Evolutionary conservation across 2,329 filamentous ascomycete genomes (phyloP).

Genomic region (Coniochaeta ligniaria): DNA sequence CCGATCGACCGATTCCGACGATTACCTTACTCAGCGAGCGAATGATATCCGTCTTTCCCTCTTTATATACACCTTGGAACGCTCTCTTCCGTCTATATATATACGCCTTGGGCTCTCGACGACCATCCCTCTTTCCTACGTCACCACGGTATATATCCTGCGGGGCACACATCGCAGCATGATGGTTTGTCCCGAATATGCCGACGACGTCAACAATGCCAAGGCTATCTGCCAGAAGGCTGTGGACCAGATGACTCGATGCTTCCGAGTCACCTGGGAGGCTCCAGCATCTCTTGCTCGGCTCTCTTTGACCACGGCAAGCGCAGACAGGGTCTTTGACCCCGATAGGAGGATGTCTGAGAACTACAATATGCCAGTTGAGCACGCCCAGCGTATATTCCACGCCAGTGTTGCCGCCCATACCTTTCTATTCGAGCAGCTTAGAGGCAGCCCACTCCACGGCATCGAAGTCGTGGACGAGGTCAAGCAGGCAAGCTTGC

Average conservation of each 20-base stretch:
- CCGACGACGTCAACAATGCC: slow-evolving; percentile 58
- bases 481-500: slow-evolving; percentile 49
- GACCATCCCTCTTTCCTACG: too few species aligned
- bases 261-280: slow-evolving; percentile 38
- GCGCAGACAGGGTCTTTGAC: slow-evolving; percentile 18
- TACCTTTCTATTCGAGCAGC: slow-evolving; percentile 4
- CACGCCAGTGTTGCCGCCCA: slow-evolving; percentile 33
- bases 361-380: slow-evolving; percentile 26
- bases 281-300: slow-evolving; percentile 67
- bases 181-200: slow-evolving; percentile 80
- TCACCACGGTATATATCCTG: too few species aligned
- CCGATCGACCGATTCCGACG: too few species aligned
- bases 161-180: slow-evolving; percentile 75
- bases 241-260: slow-evolving; percentile 56
- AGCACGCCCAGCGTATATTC: slow-evolving; percentile 33
- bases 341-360: slow-evolving; percentile 17
- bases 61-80: neutral
- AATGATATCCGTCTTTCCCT: too few species aligned
- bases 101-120: too few species aligned
- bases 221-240: slow-evolving; percentile 60
- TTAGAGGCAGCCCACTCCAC: neutral
- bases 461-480: slow-evolving; percentile 33
- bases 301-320: slow-evolving; percentile 49
- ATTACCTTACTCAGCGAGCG: too few species aligned
- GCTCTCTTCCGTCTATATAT: too few species aligned